phyloP scores from a whole-genome alignment of 495 filamentous ascomycete species.

The Annulohypoxylon stygium region DNA sequence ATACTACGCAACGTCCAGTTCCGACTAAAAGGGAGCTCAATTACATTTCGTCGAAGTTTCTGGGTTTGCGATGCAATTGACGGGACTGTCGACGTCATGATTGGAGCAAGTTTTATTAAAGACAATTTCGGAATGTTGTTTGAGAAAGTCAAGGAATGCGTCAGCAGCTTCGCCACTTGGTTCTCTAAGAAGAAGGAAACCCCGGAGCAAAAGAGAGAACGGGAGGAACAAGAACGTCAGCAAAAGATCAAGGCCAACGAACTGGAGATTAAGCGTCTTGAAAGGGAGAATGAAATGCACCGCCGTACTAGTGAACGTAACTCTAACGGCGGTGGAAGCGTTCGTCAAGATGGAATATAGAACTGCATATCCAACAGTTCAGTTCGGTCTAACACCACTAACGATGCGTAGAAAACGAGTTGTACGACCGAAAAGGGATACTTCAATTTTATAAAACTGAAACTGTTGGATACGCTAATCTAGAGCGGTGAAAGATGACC shows the following conservation, averaged over 20 bases:
- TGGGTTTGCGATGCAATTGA: background rate
- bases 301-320: background rate
- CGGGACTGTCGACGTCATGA: background rate
- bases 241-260: background rate
- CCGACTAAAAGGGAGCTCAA: background rate
- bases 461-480: too few species aligned
- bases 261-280: background rate
- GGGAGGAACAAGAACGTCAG: background rate
- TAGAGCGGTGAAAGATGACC: too few species aligned
- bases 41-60: background rate
- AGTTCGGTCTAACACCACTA: too few species aligned
- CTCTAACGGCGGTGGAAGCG: too few species aligned
- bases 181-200: background rate
- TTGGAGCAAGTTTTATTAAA: background rate
- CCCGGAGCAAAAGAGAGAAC: background rate
- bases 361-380: too few species aligned
- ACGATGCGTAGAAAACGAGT: too few species aligned
- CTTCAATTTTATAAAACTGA: too few species aligned
- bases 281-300: background rate
- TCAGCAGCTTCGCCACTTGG: background rate
- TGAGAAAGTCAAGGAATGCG: background rate
- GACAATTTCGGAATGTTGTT: background rate
- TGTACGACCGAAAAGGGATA: too few species aligned
- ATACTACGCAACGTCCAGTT: background rate
- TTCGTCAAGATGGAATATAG: too few species aligned